Base-by-base conservation (phyloP, 371 early-diverging fungal genomes). In the Entomophthora muscae region DNA sequence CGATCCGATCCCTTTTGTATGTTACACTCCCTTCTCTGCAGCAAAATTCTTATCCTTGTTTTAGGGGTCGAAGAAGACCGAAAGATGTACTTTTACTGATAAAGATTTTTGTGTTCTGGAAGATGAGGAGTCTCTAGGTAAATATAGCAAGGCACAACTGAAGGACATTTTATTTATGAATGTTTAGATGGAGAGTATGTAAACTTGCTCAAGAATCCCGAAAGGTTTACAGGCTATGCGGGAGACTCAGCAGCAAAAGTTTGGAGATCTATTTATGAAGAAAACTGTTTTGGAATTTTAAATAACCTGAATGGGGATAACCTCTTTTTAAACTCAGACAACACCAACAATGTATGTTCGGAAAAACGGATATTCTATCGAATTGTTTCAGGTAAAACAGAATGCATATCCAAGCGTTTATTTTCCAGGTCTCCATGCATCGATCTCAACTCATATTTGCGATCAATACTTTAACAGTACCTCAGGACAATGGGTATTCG, bases 401-500 rank as follows among this genome's bases (percentile, higher is more conserved):
- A 12, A 26, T 63, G 33, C 24, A n/a, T n/a, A n/a, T n/a, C n/a
- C n/a, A 28, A 24, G 42, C n/a, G 30, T 33, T 67, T 60, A 24
- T 23, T 42, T 54, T 52, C 30, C 63, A 82, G 84, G 91, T 0
- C 78, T 98, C 23, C 98, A 98, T 68, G 78, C 95, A 0, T 96
- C 97, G 24, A 94, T 95, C n/a, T 95, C 97, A 0, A 89, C 91
- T 24, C 98, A 98, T 72, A 89, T 98, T 53, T 96, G 96, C 69
- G 80, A 89, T 59, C 86, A 96, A 70, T 89, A 83, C 75, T 84
- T 91, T 67, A 81, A 97, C 68, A 75, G 81, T 61, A 83, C 83
- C 0, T 87, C 91, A 1, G 88, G 89, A 21, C 72, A 76, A 69
- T 98, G 97, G 97, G 87, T 87, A 81, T 67, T 71, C 63, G 22